phyloP scores from a whole-genome alignment of 176 grass and related monocot genomes.

The Bonia amplexicaulis region DNA sequence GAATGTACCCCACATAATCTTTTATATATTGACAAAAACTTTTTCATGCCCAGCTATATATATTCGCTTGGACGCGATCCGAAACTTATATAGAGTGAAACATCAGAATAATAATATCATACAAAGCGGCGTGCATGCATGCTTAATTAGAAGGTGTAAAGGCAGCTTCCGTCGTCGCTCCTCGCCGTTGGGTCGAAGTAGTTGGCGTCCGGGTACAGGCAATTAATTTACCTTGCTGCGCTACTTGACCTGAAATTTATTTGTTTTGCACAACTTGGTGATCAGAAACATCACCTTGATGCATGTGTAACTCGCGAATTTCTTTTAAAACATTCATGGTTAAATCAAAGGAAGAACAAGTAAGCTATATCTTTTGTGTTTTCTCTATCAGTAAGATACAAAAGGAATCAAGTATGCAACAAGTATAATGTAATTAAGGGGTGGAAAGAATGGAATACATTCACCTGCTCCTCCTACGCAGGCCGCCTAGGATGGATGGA shows the following conservation, averaged over 20 bases:
- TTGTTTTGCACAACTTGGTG: background rate
- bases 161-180: conserved; percentile 79
- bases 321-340: background rate
- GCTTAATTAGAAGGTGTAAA: conserved; percentile 38
- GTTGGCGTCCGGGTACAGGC: conserved; percentile 53
- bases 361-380: background rate
- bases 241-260: conserved; percentile 56
- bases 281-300: background rate
- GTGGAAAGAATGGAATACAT: background rate
- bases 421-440: background rate
- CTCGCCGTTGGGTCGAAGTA: conserved; percentile 80
- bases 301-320: background rate
- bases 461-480: conserved; percentile 33
- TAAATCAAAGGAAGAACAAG: background rate
- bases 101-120: conserved; percentile 17
- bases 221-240: conserved; percentile 38
- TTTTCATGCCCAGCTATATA: conserved; percentile 29
- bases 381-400: background rate
- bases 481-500: background rate
- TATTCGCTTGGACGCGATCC: conserved; percentile 16
- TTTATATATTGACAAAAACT: conserved; percentile 33
- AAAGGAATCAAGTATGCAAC: background rate
- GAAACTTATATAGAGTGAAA: background rate
- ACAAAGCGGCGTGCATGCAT: conserved; percentile 15
- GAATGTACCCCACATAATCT: background rate